A percentile compares a stretch with the other conserved stretches of the same genome.
phyloP scores from a whole-genome alignment of 2,329 filamentous ascomycete genomes.

The Apiospora hydei region DNA sequence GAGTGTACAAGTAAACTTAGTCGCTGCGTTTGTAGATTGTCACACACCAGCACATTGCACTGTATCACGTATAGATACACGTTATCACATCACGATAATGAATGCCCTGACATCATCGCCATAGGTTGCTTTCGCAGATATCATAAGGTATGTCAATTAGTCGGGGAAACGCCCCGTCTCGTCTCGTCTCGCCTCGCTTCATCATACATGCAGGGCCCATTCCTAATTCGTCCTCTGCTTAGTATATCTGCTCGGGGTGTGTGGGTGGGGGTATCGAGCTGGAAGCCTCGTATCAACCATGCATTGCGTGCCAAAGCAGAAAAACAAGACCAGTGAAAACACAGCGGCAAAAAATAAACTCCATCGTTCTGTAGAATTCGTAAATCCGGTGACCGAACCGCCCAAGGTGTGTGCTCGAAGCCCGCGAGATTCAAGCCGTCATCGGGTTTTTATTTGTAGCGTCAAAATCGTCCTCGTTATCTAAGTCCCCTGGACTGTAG shows the following conservation, averaged over 20 bases:
- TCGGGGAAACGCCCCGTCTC: conserved; percentile 55
- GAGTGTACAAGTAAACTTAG: neutral
- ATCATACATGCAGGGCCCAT: conserved; percentile 51
- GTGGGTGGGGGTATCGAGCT: conserved; percentile 31
- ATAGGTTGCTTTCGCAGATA: neutral
- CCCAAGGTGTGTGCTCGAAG: conserved; percentile 41
- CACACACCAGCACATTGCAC: neutral
- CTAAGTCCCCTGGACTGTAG: conserved; percentile 37
- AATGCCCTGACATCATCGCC: neutral
- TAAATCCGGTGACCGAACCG: conserved; percentile 38
- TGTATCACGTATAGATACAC: neutral
- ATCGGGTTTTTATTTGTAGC: conserved; percentile 30
- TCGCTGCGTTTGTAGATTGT: neutral
- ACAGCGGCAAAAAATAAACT: conserved; percentile 36
- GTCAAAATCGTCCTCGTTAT: conserved; percentile 31
- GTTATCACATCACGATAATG: neutral
- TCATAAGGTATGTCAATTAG: conserved; percentile 51
- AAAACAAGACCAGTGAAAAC: conserved; percentile 44
- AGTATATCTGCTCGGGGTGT: conserved; percentile 17
- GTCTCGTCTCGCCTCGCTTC: conserved; percentile 53
- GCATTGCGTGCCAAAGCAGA: conserved; percentile 40
- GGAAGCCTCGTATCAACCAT: conserved; percentile 37
- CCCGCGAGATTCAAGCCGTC: conserved; percentile 44
- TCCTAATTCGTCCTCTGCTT: conserved; percentile 35
- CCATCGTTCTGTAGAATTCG: conserved; percentile 42